Base-by-base conservation (phyloP, 306 rosid species). In the Pachyrhizus erosus region DNA sequence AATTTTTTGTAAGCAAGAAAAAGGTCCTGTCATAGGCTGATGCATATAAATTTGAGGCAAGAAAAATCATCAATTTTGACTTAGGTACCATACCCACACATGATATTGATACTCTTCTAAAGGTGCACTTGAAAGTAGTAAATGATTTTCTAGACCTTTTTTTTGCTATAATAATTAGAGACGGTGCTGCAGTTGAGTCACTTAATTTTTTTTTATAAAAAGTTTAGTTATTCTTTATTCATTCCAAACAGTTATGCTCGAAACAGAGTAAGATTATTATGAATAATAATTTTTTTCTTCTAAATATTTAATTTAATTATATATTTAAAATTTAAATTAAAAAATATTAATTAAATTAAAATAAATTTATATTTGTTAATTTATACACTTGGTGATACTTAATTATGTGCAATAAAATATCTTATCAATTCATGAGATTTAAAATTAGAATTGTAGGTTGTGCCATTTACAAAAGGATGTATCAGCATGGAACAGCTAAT, bases 391-490 rank as follows among this genome's bases (percentile, higher is more conserved):
- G 0, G 4, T 46, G 1, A 1, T 20, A 74, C 77, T 48, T 65
- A 67, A 76, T 58, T 21, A 12, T 46, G 79, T 27, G 48, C 84
- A 52, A 61, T 85, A 31, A 45, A 37, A 54, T 81, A 26, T 29
- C 20, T 14, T 77, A 24, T 52, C 24, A 48, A 55, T 61, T 74
- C 4, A 62, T 64, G 58, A 70, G 52, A 60, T 71, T 77, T 62
- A 31, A 55, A 82, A 60, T 51, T 62, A 61, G 21, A 86, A 70
- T 57, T 58, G 11, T 62, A 73, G 40, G 33, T 77, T 77, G 75
- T 71, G 62, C 80, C 90, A 87, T 75, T 52, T 20, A 73, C 75
- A 64, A 76, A 73, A 78, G 21, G 55, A 18, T 73, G 74, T 17
- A 20, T 39, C 72, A 64, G 52, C 18, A 39, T 34, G 74, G 18